phyloP scores from a whole-genome alignment of 1,139 yeast genomes.

The Geotrichum reessii region DNA sequence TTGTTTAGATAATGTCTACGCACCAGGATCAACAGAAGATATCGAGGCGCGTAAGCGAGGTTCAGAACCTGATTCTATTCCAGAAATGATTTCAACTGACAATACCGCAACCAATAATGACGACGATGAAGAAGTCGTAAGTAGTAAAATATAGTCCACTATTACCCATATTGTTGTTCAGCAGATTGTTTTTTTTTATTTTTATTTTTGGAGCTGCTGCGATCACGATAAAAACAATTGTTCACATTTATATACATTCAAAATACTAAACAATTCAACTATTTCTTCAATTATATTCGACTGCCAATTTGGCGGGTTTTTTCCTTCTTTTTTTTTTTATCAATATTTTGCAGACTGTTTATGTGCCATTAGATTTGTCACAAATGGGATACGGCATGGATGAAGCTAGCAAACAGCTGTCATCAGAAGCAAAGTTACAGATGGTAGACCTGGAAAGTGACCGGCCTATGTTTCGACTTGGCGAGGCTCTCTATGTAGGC shows the following conservation, averaged over 20 bases:
- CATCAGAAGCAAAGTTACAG: constrained; percentile 39
- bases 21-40: constrained; percentile 77
- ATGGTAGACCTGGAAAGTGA: constrained; percentile 49
- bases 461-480: constrained; percentile 50
- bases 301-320: not conserved
- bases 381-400: constrained; percentile 19
- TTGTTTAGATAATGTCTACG: constrained; percentile 42
- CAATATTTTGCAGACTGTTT: constrained; percentile 12
- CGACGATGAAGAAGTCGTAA: constrained; percentile 25
- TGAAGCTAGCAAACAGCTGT: constrained; percentile 21
- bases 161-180: not conserved
- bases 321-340: constrained; percentile 1
- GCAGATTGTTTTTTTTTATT: not conserved
- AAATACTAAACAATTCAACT: constrained; percentile 6
- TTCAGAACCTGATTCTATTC: constrained; percentile 2
- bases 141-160: constrained; percentile 14
- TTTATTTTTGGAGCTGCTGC: too few relatives aligned
- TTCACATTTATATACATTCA: not conserved
- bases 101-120: constrained; percentile 15
- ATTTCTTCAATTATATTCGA: constrained; percentile 1
- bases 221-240: too few relatives aligned
- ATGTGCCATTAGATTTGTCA: constrained; percentile 29
- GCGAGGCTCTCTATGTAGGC: constrained; percentile 60
- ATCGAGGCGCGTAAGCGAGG: constrained; percentile 39
- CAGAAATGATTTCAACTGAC: not conserved